phyloP scores from a whole-genome alignment of 139 green algal species.

The Chlorella vulgaris region DNA sequence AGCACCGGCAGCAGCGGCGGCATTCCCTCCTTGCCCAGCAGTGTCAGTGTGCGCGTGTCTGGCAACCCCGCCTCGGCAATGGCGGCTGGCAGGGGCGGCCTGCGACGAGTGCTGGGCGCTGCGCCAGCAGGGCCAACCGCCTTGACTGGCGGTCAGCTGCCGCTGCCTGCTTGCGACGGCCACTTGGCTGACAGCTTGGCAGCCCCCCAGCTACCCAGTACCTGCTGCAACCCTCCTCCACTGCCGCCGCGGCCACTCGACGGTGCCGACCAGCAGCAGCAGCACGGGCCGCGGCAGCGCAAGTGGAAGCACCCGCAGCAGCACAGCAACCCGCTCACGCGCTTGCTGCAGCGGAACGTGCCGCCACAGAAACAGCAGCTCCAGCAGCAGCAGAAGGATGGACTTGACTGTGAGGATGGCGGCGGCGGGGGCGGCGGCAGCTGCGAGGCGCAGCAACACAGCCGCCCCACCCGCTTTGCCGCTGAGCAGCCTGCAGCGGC shows the following conservation, averaged over 20 bases:
- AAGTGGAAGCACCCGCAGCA: not conserved
- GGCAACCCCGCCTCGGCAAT: too few relatives aligned
- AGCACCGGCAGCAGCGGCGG: slow-evolving; percentile 1
- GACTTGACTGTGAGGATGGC: too few relatives aligned
- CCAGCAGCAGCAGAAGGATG: not conserved
- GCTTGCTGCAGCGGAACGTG: slow-evolving; percentile 2
- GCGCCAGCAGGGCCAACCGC: too few relatives aligned
- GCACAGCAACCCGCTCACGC: slow-evolving; percentile 7
- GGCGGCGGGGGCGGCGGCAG: not conserved
- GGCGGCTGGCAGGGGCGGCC: too few relatives aligned
- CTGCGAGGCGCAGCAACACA: not conserved
- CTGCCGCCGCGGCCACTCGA: not conserved
- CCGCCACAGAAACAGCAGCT: not conserved
- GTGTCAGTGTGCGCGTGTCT: too few relatives aligned
- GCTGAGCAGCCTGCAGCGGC: not conserved
- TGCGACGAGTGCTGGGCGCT: too few relatives aligned
- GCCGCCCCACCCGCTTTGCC: not conserved
- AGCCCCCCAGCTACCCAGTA: not conserved
- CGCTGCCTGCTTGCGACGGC: too few relatives aligned
- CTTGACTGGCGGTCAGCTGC: too few relatives aligned
- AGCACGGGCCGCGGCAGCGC: not conserved
- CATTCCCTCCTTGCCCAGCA: slow-evolving; percentile 17
- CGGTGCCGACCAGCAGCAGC: not conserved
- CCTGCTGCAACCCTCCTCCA: not conserved
- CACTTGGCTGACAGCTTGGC: too few relatives aligned